Conservation (phyloP, 2,329 filamentous ascomycete species). For the Atkinsonella hypoxylon region DNA sequence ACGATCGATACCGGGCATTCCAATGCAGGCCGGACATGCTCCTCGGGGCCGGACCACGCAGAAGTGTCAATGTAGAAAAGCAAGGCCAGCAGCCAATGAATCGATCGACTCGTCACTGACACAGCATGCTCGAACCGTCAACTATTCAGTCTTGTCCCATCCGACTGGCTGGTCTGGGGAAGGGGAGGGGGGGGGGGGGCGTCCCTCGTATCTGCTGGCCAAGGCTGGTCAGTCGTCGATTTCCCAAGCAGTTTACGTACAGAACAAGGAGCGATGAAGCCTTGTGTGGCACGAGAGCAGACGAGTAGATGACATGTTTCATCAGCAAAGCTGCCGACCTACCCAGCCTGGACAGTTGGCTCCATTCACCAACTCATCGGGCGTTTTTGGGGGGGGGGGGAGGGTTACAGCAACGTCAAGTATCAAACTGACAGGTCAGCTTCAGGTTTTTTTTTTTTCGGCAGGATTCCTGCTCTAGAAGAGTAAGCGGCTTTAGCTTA, state of each 20-base stretch:
- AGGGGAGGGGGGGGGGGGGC: too few relatives aligned
- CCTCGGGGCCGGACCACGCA: not conserved
- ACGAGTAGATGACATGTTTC: slow-evolving; percentile 1
- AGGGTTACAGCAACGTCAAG: not conserved
- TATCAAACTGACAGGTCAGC: slow-evolving; percentile 3
- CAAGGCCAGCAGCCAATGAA: not conserved
- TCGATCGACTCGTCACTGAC: too few relatives aligned
- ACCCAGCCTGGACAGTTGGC: not conserved
- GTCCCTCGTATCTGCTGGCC: not conserved
- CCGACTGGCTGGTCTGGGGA: too few relatives aligned
- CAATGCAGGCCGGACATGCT: not conserved
- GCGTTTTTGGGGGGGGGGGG: too few relatives aligned
- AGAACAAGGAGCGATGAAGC: not conserved
- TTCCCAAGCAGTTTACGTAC: not conserved
- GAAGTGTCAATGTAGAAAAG: not conserved
- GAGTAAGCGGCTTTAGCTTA: not conserved
- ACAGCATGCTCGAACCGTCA: too few relatives aligned
- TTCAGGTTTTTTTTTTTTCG: not conserved
- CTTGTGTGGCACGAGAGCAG: not conserved
- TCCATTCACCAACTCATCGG: not conserved
- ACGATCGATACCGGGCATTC: not conserved
- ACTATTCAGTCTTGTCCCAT: too few relatives aligned
- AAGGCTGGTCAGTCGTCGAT: not conserved
- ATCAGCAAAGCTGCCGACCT: not conserved
- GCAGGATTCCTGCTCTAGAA: not conserved